Evolutionary conservation across 1,139 yeast genomes (phyloP), one percentile per base, ranked within the genome.

Genomic region (Taphrina wiesneri): DNA sequence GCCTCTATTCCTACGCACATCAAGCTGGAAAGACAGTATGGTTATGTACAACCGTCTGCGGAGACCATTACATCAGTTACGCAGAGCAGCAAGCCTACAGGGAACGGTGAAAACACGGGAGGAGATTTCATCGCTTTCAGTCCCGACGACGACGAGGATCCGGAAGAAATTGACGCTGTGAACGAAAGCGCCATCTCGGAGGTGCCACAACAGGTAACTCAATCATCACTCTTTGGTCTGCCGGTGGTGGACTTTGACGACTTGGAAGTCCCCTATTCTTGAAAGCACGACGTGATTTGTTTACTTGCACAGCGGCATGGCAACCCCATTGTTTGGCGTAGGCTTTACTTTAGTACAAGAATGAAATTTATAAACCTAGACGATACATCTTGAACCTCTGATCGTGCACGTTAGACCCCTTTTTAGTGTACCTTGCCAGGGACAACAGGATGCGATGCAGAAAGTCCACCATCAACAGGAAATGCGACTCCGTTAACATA

Each of bases 401-500:
- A n/a, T n/a, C n/a, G n/a, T n/a, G n/a, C n/a, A n/a, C n/a, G n/a
- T n/a, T n/a, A n/a, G n/a, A n/a, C n/a, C n/a, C n/a, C n/a, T n/a
- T n/a, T n/a, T 32, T 34, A 66, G 36, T 59, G 60, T 9, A 65
- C 52, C 46, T 67, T 67, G 56, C 68, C 68, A 9, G 68, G 68
- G 23, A 67, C 63, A 28, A 67, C 67, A 11, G 69, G 69, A 30
- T 36, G 63, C 2, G 65, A 63, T 26, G 65, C 65, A 26, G 63
- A 54, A 46, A 68, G 57, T n/a, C 69, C 69, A 19, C 69, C 69
- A 47, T 68, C 69, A 19, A 67, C 59, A 19, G 54, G 46, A 34
- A 53, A 67, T 21, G 66, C 61, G 19, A 61, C 65, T 2, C 69
- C 69, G 32, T 67, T 68, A 47, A 67, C 68, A 30, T 68, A 68